phyloP scores from a whole-genome alignment of 2,329 filamentous ascomycete genomes.

The Talaromyces rugulosus region DNA sequence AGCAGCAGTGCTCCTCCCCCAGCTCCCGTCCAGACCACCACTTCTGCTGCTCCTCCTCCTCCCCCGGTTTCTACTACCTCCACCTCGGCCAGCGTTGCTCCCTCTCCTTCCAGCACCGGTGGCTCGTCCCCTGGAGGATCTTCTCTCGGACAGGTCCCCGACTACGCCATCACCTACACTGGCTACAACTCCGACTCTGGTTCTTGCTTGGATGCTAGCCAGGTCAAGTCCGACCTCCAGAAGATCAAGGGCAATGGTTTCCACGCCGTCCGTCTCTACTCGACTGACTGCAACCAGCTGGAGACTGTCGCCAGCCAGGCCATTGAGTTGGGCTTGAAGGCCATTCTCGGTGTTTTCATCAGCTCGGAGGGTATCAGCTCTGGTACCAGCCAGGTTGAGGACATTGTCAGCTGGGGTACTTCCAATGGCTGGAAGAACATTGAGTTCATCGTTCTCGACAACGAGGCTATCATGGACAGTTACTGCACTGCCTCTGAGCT shows the following conservation, averaged over 20 bases:
- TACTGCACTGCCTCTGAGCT: constrained; percentile 64
- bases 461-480: constrained; percentile 80
- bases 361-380: constrained; percentile 57
- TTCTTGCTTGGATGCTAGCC: constrained; percentile 60
- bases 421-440: constrained; percentile 60
- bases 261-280: constrained; percentile 75
- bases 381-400: constrained; percentile 68
- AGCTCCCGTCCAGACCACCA: constrained; percentile 21
- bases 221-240: constrained; percentile 59
- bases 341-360: constrained; percentile 88
- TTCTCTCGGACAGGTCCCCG: constrained; percentile 29
- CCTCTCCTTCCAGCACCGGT: constrained; percentile 11
- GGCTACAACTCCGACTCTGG: constrained; percentile 57
- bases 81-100: constrained; percentile 20
- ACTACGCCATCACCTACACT: constrained; percentile 77
- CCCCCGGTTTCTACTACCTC: constrained; percentile 19
- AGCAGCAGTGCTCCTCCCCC: constrained; percentile 18
- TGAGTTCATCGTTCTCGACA: constrained; percentile 78
- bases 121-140: constrained; percentile 20
- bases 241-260: constrained; percentile 64
- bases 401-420: constrained; percentile 67
- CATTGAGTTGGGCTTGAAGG: constrained; percentile 62
- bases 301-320: constrained; percentile 68
- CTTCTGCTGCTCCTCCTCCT: constrained; percentile 24
- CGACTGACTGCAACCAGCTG: constrained; percentile 82